phyloP scores from a whole-genome alignment of 805 yeast species.

The Candida fluviatilis region DNA sequence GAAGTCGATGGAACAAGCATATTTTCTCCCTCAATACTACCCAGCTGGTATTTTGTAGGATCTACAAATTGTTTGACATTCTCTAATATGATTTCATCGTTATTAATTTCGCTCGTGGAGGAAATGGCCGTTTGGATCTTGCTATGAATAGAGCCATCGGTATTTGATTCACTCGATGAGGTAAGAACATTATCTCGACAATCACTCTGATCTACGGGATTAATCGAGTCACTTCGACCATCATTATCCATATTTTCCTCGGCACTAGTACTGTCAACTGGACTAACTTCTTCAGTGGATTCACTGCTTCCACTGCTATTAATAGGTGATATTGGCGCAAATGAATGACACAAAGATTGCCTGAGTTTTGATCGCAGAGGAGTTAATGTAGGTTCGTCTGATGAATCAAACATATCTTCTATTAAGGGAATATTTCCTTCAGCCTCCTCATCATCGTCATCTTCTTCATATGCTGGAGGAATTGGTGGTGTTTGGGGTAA shows the following conservation, averaged over 20 bases:
- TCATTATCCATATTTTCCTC: too few species aligned
- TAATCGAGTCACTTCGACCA: not conserved
- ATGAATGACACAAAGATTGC: constrained; percentile 5
- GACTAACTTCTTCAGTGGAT: not conserved
- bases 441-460: not conserved
- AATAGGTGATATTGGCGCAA: constrained; percentile 2
- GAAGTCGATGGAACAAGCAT: not conserved
- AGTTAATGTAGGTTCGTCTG: too few species aligned
- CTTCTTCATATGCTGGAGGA: constrained; percentile 11
- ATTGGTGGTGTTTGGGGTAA: not conserved
- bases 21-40: not conserved
- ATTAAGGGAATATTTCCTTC: not conserved
- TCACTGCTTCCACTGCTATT: not conserved
- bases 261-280: not conserved
- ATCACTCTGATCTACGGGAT: not conserved
- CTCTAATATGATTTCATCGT: not conserved
- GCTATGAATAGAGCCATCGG: constrained; percentile 1
- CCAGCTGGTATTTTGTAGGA: not conserved
- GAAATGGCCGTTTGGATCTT: constrained; percentile 1
- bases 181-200: not conserved
- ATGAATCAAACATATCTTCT: not conserved
- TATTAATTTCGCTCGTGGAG: not conserved
- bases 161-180: not conserved
- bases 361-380: constrained; percentile 4
- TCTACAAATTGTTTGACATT: not conserved